Evolutionary conservation across 148 eudicot species (phyloP).

Genomic region (Camellia granthamiana): DNA sequence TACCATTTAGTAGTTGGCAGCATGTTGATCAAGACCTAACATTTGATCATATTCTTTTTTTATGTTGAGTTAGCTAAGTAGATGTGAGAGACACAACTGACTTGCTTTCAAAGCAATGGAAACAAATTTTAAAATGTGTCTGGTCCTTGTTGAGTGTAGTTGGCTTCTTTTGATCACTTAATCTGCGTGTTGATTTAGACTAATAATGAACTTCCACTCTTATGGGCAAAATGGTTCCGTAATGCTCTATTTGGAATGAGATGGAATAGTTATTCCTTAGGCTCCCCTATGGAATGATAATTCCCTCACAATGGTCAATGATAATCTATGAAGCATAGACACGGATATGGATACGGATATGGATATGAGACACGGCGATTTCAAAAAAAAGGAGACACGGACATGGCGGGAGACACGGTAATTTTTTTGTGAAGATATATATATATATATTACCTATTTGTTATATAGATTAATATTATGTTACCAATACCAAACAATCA

Average conservation of each 20-base stretch:
- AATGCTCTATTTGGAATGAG: neutral
- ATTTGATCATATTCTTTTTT: neutral
- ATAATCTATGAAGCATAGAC: too few relatives aligned
- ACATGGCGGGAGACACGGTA: too few relatives aligned
- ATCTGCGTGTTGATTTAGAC: neutral
- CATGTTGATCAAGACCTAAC: conserved; percentile 6
- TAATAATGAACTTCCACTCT: neutral
- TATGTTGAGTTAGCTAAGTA: neutral
- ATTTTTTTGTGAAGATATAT: too few relatives aligned
- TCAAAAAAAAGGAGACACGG: too few relatives aligned
- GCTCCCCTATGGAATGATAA: too few relatives aligned
- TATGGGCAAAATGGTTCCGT: neutral
- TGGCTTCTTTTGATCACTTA: conserved; percentile 1
- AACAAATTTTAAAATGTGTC: neutral
- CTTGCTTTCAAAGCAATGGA: neutral
- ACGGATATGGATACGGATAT: too few relatives aligned
- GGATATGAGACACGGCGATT: too few relatives aligned
- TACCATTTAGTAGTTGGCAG: neutral
- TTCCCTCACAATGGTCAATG: too few relatives aligned
- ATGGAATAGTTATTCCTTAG: too few relatives aligned
- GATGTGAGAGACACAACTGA: neutral
- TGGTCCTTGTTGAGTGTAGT: neutral
- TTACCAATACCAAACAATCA: too few relatives aligned
- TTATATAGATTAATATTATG: too few relatives aligned
- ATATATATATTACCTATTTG: too few relatives aligned